Conservation (phyloP, 495 filamentous ascomycete genomes). For the Usnea hakonensis region DNA sequence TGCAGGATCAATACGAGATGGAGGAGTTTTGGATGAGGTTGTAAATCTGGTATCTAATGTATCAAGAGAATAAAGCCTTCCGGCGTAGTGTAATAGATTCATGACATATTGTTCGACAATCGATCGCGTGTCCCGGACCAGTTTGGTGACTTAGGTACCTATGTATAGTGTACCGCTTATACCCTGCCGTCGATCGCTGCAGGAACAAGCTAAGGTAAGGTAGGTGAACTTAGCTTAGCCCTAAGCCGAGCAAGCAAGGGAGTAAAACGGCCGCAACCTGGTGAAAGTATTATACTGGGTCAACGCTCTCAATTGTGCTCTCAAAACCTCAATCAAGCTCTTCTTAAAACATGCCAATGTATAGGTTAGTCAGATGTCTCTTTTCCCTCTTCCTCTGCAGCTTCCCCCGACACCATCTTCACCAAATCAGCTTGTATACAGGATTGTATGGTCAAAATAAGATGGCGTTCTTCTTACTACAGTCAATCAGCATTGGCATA, state of each 20-base stretch:
- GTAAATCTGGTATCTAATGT: conserved; percentile 91
- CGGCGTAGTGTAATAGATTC: conserved; percentile 38
- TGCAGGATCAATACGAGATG: conserved; percentile 19
- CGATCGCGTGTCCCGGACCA: background rate
- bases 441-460: background rate
- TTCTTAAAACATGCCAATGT: background rate
- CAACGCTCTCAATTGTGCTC: too few species aligned
- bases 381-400: background rate
- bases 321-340: background rate
- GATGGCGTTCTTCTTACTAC: too few species aligned
- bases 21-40: conserved; percentile 56
- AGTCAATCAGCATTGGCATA: too few species aligned
- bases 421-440: background rate
- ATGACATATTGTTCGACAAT: conserved; percentile 27
- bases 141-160: too few species aligned
- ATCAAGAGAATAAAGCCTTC: conserved; percentile 70
- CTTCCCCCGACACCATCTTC: background rate
- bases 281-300: too few species aligned
- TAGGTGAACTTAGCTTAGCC: background rate
- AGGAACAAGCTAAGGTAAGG: conserved; percentile 12
- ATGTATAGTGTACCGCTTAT: too few species aligned
- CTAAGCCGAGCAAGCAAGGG: too few species aligned
- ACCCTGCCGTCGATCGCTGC: conserved; percentile 9
- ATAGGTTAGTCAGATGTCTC: background rate
- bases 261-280: background rate